Evolutionary conservation across 352 stramenopile genomes (phyloP), one percentile per base, ranked within the genome.

Genomic region (Peronospora farinosa): DNA sequence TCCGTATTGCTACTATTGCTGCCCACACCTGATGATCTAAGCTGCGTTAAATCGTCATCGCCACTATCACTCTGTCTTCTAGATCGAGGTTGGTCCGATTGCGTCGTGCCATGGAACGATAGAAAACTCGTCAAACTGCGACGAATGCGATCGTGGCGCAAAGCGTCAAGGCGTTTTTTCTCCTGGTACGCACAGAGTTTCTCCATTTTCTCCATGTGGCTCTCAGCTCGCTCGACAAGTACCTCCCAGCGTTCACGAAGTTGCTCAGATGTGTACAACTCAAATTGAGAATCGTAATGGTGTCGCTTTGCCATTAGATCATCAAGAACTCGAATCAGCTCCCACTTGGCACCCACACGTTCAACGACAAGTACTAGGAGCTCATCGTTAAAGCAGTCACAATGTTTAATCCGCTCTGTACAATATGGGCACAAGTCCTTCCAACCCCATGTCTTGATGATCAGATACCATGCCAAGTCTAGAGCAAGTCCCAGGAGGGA

Each of bases 381-480:
- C 44, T 85, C 76, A 42, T 87, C 76, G 28, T 85, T 85, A 38
- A 85, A 85, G 47, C 76, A 88, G 47, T 88, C 76, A 48, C 76
- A 88, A 23, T 81, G 67, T 8, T 69, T 63, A 13, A 87, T 66
- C 0, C 76, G 69, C 52, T 87, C 76, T 1, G 76, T 88, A 59
- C 72, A 88, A 54, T 83, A 72, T 3, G 74, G 73, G 57, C 73
- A 88, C 30, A 83, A 39, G 30, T 88, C 74, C 15, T 68, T 64
- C 72, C 74, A 84, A 13, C 72, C 76, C 64, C 69, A 84, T 1
- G 67, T 73, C 37, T 72, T 65, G 52, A 88, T 74, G 23, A 83
- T 62, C 1, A 67, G 16, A 42, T 85, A 87, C 76, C 76, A 87
- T 0, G 33, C 42, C 13, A 61, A 77, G 41, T 87, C 73, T 37